Base-by-base conservation (phyloP, 2,329 filamentous ascomycete species). In the Parastagonospora avenae region DNA sequence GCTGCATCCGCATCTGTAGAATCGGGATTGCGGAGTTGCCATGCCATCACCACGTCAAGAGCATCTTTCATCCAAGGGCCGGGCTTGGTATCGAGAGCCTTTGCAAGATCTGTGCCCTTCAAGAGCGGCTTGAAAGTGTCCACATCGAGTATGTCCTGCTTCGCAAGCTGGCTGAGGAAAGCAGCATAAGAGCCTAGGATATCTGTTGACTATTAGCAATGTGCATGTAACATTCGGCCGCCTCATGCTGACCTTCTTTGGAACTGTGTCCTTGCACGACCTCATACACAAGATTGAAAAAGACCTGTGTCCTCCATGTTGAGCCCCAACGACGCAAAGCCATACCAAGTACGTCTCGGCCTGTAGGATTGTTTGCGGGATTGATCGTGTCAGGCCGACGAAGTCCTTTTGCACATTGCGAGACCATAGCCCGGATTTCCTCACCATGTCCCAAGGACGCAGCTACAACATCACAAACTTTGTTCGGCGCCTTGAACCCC, bases 21-120 rank as follows among this genome's bases (percentile, higher is more conserved):
- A 4, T 80, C 80, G 0, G 92, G 91, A 67, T 97, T 85, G 32
- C 90, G 83, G 45, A 97, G 81, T 74, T 97, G 94, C 92, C 92
- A 97, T 54, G 86, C 86, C 73, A 95, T 84, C 54, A 91, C 89
- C 4, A 92, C 79, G 29, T 95, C 88, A 40, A 96, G 76, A 3
- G 92, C 92, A 39, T 82, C 80, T 46, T 85, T 85, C 82, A 95
- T 89, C 93, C 93, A 97, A n/a, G 80, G 86, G 1, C 91, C 91
- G 0, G 90, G 87, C 56, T 85, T 86, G 0, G 82, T 84, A 14
- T 75, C 77, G 3, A 97, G 79, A 4, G 83, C 85, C 55, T 85
- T 81, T 14, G 85, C 83, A 15, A 97, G 81, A 45, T 87, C 79
- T 33, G 83, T 88, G 12, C 94, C 93, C 66, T 95, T 90, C 30